Evolutionary conservation across 2,329 filamentous ascomycete species (phyloP).

Genomic region (Diaporthe ilicicola): DNA sequence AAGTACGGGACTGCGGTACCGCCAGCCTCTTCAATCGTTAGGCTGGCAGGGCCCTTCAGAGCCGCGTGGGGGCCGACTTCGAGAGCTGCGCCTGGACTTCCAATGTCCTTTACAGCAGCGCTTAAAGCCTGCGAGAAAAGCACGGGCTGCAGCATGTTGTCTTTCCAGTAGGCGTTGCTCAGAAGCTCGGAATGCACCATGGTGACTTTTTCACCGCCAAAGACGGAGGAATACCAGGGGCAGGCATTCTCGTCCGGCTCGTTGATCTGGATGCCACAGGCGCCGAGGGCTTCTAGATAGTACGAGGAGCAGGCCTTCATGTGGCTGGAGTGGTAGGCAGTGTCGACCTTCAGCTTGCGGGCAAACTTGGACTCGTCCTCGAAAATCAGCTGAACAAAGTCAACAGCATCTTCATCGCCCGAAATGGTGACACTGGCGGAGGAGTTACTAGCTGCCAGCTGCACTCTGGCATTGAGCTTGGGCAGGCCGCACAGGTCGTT

Average conservation of each 20-base stretch:
- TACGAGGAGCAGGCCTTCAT: constrained; percentile 39
- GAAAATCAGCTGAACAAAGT: constrained; percentile 36
- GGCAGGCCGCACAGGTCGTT: constrained; percentile 30
- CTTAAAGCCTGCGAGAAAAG: constrained; percentile 36
- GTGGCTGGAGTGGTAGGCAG: constrained; percentile 51
- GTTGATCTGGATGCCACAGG: neutral
- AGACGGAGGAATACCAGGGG: constrained; percentile 39
- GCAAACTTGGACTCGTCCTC: constrained; percentile 41
- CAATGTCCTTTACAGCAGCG: constrained; percentile 20
- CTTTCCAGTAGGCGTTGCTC: constrained; percentile 33
- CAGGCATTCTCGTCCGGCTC: neutral
- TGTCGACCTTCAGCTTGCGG: constrained; percentile 46
- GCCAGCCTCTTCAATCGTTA: constrained; percentile 39
- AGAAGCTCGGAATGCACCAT: neutral
- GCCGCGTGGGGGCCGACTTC: constrained; percentile 49
- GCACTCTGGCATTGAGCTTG: constrained; percentile 37
- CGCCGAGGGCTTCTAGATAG: constrained; percentile 26
- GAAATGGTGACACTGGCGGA: constrained; percentile 41
- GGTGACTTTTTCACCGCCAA: constrained; percentile 25
- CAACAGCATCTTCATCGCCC: constrained; percentile 42
- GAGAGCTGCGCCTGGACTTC: constrained; percentile 33
- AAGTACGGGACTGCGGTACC: constrained; percentile 36
- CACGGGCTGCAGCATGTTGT: constrained; percentile 38
- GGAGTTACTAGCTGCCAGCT: constrained; percentile 42
- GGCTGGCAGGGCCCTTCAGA: constrained; percentile 48